Conservation (phyloP, 192 early-diverging fungal genomes). For the Phlyctochytrium planicorne region DNA sequence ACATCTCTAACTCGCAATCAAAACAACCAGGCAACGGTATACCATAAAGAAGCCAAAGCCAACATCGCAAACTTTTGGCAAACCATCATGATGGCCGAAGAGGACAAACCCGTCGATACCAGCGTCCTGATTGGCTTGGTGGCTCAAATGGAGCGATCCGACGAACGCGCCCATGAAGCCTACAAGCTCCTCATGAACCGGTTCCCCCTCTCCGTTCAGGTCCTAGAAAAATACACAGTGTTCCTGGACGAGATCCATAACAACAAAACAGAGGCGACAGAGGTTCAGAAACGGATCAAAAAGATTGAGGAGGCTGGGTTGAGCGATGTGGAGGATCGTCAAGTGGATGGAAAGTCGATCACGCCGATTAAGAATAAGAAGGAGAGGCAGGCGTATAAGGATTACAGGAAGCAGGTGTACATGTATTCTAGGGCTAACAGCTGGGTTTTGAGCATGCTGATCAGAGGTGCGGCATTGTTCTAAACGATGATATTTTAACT, state of each 20-base stretch:
- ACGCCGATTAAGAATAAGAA: slow-evolving; percentile 15
- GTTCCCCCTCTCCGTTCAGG: slow-evolving; percentile 24
- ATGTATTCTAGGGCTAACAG: slow-evolving; percentile 27
- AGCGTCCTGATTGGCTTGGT: slow-evolving; percentile 18
- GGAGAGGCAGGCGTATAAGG: slow-evolving; percentile 26
- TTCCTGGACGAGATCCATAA: slow-evolving; percentile 31
- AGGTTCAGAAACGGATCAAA: slow-evolving; percentile 21
- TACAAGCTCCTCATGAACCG: slow-evolving; percentile 16
- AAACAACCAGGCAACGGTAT: slow-evolving; percentile 19
- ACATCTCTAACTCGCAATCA: too few relatives aligned
- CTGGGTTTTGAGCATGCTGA: slow-evolving; percentile 14
- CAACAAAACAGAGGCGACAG: slow-evolving; percentile 22
- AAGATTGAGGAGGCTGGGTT: slow-evolving; percentile 26
- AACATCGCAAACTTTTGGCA: slow-evolving; percentile 32
- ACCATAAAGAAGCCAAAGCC: slow-evolving; percentile 20
- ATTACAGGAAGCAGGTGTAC: slow-evolving; percentile 31
- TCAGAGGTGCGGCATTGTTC: slow-evolving; percentile 12
- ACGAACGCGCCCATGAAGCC: slow-evolving; percentile 10
- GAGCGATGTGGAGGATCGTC: slow-evolving; percentile 10
- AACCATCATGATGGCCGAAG: slow-evolving; percentile 26
- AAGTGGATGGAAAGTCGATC: not conserved
- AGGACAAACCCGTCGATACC: slow-evolving; percentile 18
- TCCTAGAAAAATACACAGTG: slow-evolving; percentile 15
- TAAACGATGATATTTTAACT: too few relatives aligned
- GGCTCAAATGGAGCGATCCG: slow-evolving; percentile 29